These are phyloP conservation scores for Colletotrichum orbiculare DNA, from an alignment of 2,329 filamentous ascomycete genomes.

Conservation along the genomic window DNA sequence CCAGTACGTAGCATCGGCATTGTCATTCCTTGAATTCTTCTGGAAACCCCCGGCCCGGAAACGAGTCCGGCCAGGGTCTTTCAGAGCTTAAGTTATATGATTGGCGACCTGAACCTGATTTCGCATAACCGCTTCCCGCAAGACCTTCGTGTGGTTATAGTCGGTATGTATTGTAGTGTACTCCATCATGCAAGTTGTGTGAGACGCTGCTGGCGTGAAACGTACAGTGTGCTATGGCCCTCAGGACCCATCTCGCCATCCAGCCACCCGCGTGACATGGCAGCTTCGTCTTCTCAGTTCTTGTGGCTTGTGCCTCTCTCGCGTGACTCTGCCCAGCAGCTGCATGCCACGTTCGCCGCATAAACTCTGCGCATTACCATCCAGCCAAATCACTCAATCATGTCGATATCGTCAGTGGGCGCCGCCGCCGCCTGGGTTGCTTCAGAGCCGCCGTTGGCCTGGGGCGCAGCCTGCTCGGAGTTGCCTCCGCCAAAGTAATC, in stretches of 20 bases:
- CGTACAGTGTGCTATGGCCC: too few species aligned
- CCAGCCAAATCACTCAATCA: slow-evolving; percentile 70
- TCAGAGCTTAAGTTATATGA: not conserved
- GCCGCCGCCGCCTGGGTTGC: slow-evolving; percentile 47
- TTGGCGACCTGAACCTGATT: slow-evolving; percentile 16
- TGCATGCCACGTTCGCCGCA: not conserved
- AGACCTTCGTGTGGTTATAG: not conserved
- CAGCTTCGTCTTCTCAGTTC: too few species aligned
- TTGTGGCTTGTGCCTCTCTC: too few species aligned
- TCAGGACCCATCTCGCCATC: too few species aligned
- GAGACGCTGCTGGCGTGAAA: not conserved
- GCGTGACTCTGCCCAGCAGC: slow-evolving; percentile 1
- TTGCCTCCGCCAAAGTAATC: slow-evolving; percentile 79
- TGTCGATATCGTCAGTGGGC: slow-evolving; percentile 71
- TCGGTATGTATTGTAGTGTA: slow-evolving; percentile 7
- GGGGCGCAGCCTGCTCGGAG: slow-evolving; percentile 50
- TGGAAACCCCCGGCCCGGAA: slow-evolving; percentile 1
- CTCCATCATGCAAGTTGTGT: slow-evolving; percentile 13
- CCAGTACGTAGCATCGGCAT: slow-evolving; percentile 14
- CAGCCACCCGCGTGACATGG: too few species aligned
- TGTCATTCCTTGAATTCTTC: slow-evolving; percentile 3
- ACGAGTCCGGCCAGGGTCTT: too few species aligned
- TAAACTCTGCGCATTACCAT: not conserved
- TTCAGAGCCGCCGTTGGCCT: slow-evolving; percentile 46
- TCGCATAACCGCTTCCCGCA: not conserved